These are phyloP conservation scores for Neurospora sp. DNA, from an alignment of 495 filamentous ascomycete genomes.

Conservation along the genomic window DNA sequence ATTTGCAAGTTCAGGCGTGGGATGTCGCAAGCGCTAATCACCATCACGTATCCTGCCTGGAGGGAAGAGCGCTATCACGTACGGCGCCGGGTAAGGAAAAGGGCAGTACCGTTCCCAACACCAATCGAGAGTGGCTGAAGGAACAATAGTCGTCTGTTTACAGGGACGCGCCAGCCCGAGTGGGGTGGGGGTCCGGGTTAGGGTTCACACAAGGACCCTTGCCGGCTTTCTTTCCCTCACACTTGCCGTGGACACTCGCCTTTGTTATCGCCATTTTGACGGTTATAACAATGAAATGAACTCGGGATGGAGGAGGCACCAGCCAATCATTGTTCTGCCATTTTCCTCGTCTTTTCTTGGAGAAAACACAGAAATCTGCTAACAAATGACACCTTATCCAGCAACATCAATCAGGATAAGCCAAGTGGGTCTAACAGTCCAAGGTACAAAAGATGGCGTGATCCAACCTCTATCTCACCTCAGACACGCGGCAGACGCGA, in stretches of 20 bases:
- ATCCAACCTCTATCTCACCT: neutral
- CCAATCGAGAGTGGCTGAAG: neutral
- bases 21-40: neutral
- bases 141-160: neutral
- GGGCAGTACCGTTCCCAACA: neutral
- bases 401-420: neutral
- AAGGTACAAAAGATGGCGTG: neutral
- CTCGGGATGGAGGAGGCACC: accelerated
- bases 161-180: neutral
- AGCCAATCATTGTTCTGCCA: neutral
- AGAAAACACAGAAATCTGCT: neutral
- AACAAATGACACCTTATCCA: neutral
- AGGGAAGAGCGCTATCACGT: neutral
- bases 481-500: neutral
- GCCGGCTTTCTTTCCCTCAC: neutral
- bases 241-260: neutral
- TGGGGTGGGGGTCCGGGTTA: neutral
- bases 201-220: neutral
- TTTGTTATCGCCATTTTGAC: neutral
- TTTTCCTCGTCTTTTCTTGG: neutral
- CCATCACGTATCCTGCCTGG: neutral
- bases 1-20: neutral
- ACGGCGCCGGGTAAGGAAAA: neutral
- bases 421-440: neutral
- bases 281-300: neutral